Conservation (phyloP, 2,329 filamentous ascomycete genomes). For the Arthrobotrys sinensis region DNA sequence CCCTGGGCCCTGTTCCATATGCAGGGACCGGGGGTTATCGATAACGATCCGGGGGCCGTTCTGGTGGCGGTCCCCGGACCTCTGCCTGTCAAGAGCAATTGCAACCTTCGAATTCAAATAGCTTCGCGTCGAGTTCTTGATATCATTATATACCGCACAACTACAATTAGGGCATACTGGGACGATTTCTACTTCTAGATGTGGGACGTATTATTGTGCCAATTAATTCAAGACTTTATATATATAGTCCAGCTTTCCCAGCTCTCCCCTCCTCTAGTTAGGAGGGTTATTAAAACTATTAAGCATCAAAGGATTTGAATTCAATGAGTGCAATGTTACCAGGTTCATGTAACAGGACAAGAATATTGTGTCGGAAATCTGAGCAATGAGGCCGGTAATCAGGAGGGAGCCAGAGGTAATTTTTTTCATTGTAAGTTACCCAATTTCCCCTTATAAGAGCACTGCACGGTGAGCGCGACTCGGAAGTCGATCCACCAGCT, state of each 20-base stretch:
- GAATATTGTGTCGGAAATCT: neutral
- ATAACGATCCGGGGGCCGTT: constrained; percentile 16
- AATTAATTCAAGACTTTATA: no score
- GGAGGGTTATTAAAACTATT: neutral
- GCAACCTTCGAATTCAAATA: no score
- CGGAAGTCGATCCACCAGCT: neutral
- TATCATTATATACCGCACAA: no score
- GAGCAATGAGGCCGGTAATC: neutral
- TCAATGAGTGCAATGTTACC: neutral
- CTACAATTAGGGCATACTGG: no score
- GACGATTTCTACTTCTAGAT: no score
- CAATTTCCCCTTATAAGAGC: neutral
- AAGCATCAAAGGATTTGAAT: neutral
- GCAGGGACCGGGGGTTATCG: constrained; percentile 35
- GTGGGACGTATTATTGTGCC: no score
- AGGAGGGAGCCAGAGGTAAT: neutral
- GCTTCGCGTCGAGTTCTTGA: no score
- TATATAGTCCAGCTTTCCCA: no score
- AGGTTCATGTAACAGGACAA: neutral
- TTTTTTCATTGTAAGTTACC: neutral
- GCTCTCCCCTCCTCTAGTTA: no score
- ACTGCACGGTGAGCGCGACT: neutral
- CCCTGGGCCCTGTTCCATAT: neutral
- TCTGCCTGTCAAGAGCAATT: constrained; percentile 24
- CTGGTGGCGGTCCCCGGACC: constrained; percentile 2